Conservation (phyloP, 1,139 yeast genomes). For the Insectozyma bohioensis region DNA sequence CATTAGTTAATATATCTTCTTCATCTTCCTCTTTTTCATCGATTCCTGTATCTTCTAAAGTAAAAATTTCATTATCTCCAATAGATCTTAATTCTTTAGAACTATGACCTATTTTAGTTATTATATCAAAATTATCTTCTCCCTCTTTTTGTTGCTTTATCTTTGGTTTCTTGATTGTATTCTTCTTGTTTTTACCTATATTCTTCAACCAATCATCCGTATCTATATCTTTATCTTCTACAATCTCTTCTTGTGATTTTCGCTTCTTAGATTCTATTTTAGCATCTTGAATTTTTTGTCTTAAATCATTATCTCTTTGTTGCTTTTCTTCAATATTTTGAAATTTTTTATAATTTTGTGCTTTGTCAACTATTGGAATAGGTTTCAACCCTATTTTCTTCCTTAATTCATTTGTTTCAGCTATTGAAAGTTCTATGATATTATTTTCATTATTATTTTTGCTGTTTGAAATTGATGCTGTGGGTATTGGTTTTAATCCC, state of each 20-base stretch:
- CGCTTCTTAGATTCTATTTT: constrained; percentile 3
- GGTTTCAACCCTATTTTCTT: constrained; percentile 26
- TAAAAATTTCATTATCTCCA: constrained; percentile 55
- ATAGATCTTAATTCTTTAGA: constrained; percentile 36
- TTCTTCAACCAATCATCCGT: constrained; percentile 43
- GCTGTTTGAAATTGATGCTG: no score
- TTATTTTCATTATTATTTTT: no score
- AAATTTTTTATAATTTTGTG: constrained; percentile 19
- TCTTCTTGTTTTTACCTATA: constrained; percentile 17
- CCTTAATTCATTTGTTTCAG: constrained; percentile 40
- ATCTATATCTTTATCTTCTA: constrained; percentile 21
- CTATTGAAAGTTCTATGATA: constrained; percentile 23
- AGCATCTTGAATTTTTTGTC: constrained; percentile 18
- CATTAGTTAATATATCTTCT: constrained; percentile 50
- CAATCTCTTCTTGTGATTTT: constrained; percentile 12
- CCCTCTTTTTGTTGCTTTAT: constrained; percentile 1
- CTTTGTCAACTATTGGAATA: neutral
- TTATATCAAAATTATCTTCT: constrained; percentile 3
- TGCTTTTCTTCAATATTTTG: constrained; percentile 9
- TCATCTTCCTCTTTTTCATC: constrained; percentile 53
- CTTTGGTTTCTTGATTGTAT: constrained; percentile 4
- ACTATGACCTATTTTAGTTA: constrained; percentile 46
- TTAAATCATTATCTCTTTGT: constrained; percentile 14
- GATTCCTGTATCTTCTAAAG: constrained; percentile 61
- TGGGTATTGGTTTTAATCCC: constrained; percentile 33